A percentile compares a stretch with the other conserved stretches of the same genome.
phyloP scores from a whole-genome alignment of 2,329 filamentous ascomycete species.

The Pseudogymnoascus sp. region DNA sequence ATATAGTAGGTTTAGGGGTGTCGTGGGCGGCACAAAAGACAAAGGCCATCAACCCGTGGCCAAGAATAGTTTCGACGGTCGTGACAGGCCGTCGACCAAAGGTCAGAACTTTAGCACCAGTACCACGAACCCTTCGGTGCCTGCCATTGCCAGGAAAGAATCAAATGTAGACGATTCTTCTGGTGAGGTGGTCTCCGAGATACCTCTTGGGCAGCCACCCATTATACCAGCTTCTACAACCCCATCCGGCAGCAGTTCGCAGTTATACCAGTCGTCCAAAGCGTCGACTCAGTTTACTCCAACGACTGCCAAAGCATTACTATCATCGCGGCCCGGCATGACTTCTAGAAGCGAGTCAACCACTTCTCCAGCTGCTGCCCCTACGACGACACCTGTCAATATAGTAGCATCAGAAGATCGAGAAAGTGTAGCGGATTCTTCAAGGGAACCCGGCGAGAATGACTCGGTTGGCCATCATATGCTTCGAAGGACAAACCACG shows the following conservation, averaged over 20 bases:
- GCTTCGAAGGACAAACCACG: not conserved
- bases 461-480: not conserved
- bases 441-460: not conserved
- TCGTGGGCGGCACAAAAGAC: slow-evolving; percentile 63
- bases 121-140: slow-evolving; percentile 34
- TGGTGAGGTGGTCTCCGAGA: slow-evolving; percentile 21
- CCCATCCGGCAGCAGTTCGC: slow-evolving; percentile 24
- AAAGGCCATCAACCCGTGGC: slow-evolving; percentile 28
- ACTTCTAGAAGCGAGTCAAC: slow-evolving; percentile 26
- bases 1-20: slow-evolving; percentile 77
- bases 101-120: slow-evolving; percentile 35
- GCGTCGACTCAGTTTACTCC: slow-evolving; percentile 21
- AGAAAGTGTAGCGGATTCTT: slow-evolving; percentile 27
- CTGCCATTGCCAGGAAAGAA: slow-evolving; percentile 33
- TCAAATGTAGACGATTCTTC: slow-evolving; percentile 31
- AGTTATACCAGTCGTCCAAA: slow-evolving; percentile 26
- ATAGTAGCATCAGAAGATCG: slow-evolving; percentile 41
- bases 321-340: slow-evolving; percentile 22
- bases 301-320: slow-evolving; percentile 18
- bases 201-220: slow-evolving; percentile 26
- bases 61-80: slow-evolving; percentile 35
- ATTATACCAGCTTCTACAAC: slow-evolving; percentile 22
- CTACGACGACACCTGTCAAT: slow-evolving; percentile 42
- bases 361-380: slow-evolving; percentile 25
- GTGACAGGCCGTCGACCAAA: slow-evolving; percentile 37